Evolutionary conservation across 2,329 filamentous ascomycete species (phyloP).

Genomic region (Monosporascus ibericus): DNA sequence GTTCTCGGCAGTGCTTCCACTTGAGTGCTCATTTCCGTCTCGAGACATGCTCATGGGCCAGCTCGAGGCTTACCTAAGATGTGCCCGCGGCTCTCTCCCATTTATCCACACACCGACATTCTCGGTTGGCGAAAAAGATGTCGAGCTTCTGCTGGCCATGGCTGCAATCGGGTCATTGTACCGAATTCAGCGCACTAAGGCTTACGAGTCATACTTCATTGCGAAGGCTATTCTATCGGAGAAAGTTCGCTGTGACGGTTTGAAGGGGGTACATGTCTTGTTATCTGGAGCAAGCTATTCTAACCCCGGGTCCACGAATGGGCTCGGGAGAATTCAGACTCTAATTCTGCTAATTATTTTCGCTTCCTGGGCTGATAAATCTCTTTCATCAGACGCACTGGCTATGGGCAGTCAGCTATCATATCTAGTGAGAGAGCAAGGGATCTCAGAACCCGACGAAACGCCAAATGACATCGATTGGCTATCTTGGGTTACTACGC

Average conservation of each 20-base stretch:
- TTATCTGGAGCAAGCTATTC: background rate
- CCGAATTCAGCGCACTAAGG: slow-evolving; percentile 42
- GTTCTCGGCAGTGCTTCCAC: slow-evolving; percentile 32
- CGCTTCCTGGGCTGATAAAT: slow-evolving; percentile 17
- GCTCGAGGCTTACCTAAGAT: slow-evolving; percentile 44
- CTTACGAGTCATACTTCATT: slow-evolving; percentile 51
- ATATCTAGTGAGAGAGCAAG: slow-evolving; percentile 6
- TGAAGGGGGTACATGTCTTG: slow-evolving; percentile 27
- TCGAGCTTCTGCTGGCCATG: slow-evolving; percentile 43
- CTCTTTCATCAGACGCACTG: slow-evolving; percentile 15
- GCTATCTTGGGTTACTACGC: slow-evolving; percentile 45
- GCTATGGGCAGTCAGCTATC: slow-evolving; percentile 16
- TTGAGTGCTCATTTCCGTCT: slow-evolving; percentile 40
- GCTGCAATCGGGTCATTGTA: slow-evolving; percentile 43
- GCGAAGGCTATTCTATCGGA: slow-evolving; percentile 48
- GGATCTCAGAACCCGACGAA: slow-evolving; percentile 2
- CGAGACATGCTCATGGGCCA: slow-evolving; percentile 41
- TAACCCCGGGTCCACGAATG: background rate
- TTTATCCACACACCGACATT: slow-evolving; percentile 45
- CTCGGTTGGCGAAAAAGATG: slow-evolving; percentile 34
- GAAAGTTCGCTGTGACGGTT: slow-evolving; percentile 43
- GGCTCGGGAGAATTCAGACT: slow-evolving; percentile 31
- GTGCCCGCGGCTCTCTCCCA: slow-evolving; percentile 43
- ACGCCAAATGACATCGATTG: slow-evolving; percentile 41
- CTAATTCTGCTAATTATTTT: slow-evolving; percentile 28